Evolutionary conservation across 176 grass and related monocot genomes (phyloP).

Genomic region (Microstegium vimineum): DNA sequence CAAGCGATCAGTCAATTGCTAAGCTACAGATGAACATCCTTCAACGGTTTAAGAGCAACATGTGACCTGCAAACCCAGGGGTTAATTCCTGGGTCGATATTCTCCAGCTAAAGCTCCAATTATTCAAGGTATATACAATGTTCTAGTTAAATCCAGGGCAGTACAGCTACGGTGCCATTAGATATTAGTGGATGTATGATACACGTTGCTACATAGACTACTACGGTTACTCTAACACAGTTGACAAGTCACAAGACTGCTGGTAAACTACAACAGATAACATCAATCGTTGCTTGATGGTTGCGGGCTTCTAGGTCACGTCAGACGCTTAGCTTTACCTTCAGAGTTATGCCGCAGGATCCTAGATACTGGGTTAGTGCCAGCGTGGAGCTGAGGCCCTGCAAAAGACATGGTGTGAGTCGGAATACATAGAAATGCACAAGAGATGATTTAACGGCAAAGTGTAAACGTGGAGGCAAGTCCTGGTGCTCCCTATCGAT

Average conservation of each 20-base stretch:
- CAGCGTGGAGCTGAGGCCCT: conserved; percentile 45
- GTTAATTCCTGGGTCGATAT: neutral
- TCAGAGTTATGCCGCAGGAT: conserved; percentile 1
- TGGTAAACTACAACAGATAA: neutral
- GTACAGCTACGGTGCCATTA: conserved; percentile 18
- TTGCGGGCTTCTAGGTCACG: neutral
- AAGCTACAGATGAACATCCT: neutral
- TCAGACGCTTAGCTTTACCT: neutral
- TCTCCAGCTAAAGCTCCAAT: conserved; percentile 26
- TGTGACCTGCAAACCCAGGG: neutral
- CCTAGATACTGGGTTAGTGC: conserved; percentile 30
- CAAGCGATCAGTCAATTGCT: neutral
- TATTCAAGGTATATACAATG: conserved; percentile 52
- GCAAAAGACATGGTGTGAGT: neutral
- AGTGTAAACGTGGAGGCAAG: neutral
- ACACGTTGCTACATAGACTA: conserved; percentile 34
- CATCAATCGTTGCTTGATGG: conserved; percentile 17
- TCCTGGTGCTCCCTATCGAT: neutral
- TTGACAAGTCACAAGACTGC: conserved; percentile 17
- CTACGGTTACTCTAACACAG: conserved; percentile 25
- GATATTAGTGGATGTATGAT: conserved; percentile 38
- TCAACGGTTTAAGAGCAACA: neutral
- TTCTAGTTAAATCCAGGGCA: conserved; percentile 10
- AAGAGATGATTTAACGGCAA: neutral
- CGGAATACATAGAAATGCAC: neutral